Conservation (phyloP, 306 rosid genomes). For the Cajanus cajan region DNA sequence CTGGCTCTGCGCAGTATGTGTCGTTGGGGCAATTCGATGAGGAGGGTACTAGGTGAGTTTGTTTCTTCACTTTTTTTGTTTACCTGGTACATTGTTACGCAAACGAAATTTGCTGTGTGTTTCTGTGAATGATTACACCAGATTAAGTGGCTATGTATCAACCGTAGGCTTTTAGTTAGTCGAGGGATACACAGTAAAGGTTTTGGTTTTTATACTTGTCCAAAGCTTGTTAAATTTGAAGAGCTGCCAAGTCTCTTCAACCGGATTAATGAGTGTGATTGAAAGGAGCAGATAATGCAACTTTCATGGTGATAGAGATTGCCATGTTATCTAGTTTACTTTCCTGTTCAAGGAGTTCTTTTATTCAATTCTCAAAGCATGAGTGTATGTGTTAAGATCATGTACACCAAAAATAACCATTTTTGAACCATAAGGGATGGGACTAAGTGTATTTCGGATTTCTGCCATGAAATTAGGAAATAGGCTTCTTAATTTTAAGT, state of each 20-base stretch:
- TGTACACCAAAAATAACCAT: not conserved
- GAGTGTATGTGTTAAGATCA: not conserved
- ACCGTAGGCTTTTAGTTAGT: not conserved
- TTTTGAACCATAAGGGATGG: not conserved
- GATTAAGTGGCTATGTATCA: conserved; percentile 4
- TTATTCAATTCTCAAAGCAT: not conserved
- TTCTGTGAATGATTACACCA: not conserved
- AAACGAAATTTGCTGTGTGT: not conserved
- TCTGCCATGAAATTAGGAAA: conserved; percentile 4
- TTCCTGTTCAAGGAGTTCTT: not conserved
- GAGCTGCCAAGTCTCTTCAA: not conserved
- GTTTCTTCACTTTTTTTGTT: not conserved
- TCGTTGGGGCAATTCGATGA: conserved; percentile 54
- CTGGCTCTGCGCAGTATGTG: conserved; percentile 44
- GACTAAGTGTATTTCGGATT: not conserved
- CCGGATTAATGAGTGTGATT: not conserved
- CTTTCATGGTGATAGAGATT: not conserved
- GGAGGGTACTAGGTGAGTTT: conserved; percentile 59
- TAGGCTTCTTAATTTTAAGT: not conserved
- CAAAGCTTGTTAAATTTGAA: conserved; percentile 3
- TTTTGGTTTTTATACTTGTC: not conserved
- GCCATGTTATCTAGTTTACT: not conserved
- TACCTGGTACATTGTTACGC: not conserved
- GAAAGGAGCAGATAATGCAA: not conserved
- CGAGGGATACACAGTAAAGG: not conserved